These are phyloP conservation scores for Monilinia aucupariae DNA, from an alignment of 2,329 filamentous ascomycete genomes.

Conservation along the genomic window DNA sequence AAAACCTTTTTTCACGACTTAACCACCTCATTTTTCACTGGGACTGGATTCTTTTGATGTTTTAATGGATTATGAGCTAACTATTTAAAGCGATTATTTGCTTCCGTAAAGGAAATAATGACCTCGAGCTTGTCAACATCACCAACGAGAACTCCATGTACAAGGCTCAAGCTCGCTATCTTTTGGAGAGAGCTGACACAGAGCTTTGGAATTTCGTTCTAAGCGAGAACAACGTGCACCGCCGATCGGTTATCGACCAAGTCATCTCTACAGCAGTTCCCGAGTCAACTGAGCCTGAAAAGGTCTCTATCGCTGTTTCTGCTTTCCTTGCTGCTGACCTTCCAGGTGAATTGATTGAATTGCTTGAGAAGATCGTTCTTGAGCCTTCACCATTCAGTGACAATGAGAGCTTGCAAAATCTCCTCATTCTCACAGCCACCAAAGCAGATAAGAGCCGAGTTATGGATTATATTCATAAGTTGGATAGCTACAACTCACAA, in stretches of 20 bases:
- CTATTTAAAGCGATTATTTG: slow-evolving; percentile 51
- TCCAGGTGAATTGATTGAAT: slow-evolving; percentile 89
- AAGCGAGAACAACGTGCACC: slow-evolving; percentile 91
- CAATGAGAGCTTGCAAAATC: slow-evolving; percentile 91
- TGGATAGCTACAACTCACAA: slow-evolving; percentile 83
- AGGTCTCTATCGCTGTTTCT: slow-evolving; percentile 90
- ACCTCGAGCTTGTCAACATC: slow-evolving; percentile 92
- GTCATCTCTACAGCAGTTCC: slow-evolving; percentile 93
- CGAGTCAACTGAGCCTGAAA: slow-evolving; percentile 85
- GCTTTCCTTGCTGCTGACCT: slow-evolving; percentile 88
- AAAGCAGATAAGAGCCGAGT: slow-evolving; percentile 94
- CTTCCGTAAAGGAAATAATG: slow-evolving; percentile 94
- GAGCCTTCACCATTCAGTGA: slow-evolving; percentile 99
- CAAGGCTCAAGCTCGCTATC: slow-evolving; percentile 91
- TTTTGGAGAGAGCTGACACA: slow-evolving; percentile 80
- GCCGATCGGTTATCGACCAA: slow-evolving; percentile 89
- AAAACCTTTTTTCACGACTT: background rate
- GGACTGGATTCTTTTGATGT: background rate
- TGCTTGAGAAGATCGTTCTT: slow-evolving; percentile 98
- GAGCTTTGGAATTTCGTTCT: slow-evolving; percentile 96
- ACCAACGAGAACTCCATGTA: slow-evolving; percentile 99
- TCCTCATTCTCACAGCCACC: slow-evolving; percentile 91
- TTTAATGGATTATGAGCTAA: background rate
- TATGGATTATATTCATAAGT: slow-evolving; percentile 91
- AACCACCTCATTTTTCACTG: no score